Evolutionary conservation across 1,284 basidiomycete species (phyloP).

Genomic region (Microbotryomycetes sp.): DNA sequence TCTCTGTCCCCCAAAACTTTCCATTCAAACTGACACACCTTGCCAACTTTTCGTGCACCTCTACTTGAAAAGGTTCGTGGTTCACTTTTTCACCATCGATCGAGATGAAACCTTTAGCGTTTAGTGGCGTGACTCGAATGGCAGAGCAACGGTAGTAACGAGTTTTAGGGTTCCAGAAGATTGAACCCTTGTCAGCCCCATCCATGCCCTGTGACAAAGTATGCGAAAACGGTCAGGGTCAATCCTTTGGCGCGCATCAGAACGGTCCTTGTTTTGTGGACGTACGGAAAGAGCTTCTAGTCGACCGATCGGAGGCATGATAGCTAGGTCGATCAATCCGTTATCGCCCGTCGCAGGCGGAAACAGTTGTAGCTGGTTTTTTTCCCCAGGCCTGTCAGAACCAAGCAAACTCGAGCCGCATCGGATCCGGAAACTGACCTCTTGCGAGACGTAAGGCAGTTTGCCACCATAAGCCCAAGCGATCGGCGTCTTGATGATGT

Average conservation of each 20-base stretch:
- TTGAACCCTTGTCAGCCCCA: slow-evolving; percentile 59
- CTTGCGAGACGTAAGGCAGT: slow-evolving; percentile 45
- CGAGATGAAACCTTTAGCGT: slow-evolving; percentile 31
- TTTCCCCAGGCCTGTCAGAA: neutral
- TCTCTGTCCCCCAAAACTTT: neutral
- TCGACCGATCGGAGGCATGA: slow-evolving; percentile 45
- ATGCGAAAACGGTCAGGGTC: neutral
- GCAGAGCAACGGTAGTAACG: slow-evolving; percentile 27
- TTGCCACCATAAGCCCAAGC: slow-evolving; percentile 57
- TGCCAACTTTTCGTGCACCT: slow-evolving; percentile 51
- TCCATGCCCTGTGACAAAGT: slow-evolving; percentile 48
- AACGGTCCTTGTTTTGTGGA: neutral
- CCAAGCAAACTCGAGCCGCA: neutral
- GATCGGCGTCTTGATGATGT: slow-evolving; percentile 59
- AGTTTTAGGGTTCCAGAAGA: slow-evolving; percentile 46
- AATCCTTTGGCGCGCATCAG: no score
- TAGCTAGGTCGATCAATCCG: slow-evolving; percentile 68
- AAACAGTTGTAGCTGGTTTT: slow-evolving; percentile 74
- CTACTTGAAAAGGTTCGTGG: slow-evolving; percentile 73
- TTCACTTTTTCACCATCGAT: slow-evolving; percentile 80
- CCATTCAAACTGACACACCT: neutral
- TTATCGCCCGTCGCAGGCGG: slow-evolving; percentile 70
- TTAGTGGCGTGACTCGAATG: slow-evolving; percentile 48
- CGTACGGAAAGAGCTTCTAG: slow-evolving; percentile 15
- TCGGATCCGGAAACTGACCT: slow-evolving; percentile 16